Evolutionary conservation across 306 rosid genomes (phyloP).

Genomic region (Acmispon strigosus): DNA sequence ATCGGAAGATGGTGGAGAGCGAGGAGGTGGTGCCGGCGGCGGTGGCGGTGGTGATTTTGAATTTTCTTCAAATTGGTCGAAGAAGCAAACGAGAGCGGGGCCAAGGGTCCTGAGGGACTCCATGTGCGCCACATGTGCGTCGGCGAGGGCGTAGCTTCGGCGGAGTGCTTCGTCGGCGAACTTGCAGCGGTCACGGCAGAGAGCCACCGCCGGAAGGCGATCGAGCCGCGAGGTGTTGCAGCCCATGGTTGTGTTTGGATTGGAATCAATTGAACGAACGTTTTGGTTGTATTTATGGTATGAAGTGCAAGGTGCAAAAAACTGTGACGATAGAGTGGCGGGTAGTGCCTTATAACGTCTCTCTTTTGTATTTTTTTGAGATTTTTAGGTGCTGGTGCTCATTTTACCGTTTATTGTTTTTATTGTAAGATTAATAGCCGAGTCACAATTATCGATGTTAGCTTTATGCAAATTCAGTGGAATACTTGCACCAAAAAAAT

Average conservation of each 20-base stretch:
- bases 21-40: neutral
- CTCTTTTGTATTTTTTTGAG: constrained; percentile 6
- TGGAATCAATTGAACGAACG: neutral
- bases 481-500: too few species aligned
- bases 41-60: neutral
- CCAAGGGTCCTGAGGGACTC: constrained; percentile 54
- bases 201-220: constrained; percentile 61
- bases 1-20: constrained; percentile 27
- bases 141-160: constrained; percentile 54
- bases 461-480: too few species aligned
- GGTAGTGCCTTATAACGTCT: constrained; percentile 49
- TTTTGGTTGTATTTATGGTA: neutral
- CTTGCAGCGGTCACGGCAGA: constrained; percentile 88
- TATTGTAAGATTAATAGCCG: neutral
- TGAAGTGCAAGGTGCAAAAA: neutral
- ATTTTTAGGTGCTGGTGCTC: neutral
- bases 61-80: constrained; percentile 22
- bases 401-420: neutral
- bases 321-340: constrained; percentile 26
- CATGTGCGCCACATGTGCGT: constrained; percentile 67
- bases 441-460: too few species aligned
- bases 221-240: constrained; percentile 65
- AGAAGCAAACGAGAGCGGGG: constrained; percentile 53
- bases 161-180: constrained; percentile 58
- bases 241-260: constrained; percentile 37